phyloP scores from a whole-genome alignment of 2,329 filamentous ascomycete genomes.

The Calycina marina region DNA sequence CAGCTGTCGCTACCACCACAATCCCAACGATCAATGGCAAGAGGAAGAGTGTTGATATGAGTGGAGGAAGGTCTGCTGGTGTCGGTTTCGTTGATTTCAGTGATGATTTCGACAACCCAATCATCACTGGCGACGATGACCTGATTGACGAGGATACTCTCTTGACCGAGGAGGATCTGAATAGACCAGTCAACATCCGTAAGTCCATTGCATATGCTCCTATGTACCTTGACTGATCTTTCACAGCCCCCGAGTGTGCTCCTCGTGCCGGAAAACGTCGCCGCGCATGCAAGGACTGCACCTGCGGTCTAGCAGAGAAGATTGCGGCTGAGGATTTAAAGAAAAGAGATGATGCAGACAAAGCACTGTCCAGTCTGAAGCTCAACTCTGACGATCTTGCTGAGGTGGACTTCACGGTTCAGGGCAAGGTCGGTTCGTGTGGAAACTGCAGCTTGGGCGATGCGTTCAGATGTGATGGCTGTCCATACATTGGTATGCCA shows the following conservation, averaged over 20 bases:
- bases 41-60: conserved; percentile 16
- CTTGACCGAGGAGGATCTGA: conserved; percentile 72
- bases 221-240: conserved; percentile 1
- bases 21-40: conserved; percentile 19
- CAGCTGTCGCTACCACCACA: conserved; percentile 20
- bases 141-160: conserved; percentile 84
- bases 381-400: conserved; percentile 65
- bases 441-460: conserved; percentile 90
- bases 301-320: conserved; percentile 77
- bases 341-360: conserved; percentile 50
- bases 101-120: conserved; percentile 43
- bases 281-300: conserved; percentile 95
- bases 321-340: conserved; percentile 72
- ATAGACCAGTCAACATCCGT: conserved; percentile 68
- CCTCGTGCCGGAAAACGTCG: conserved; percentile 80
- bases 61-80: conserved; percentile 29
- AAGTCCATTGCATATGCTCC: conserved; percentile 27
- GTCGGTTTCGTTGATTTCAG: conserved; percentile 56
- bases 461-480: conserved; percentile 62
- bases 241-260: conserved; percentile 64
- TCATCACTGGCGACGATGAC: conserved; percentile 42
- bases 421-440: conserved; percentile 90
- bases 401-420: conserved; percentile 93
- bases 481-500: conserved; percentile 80
- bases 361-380: conserved; percentile 49